Evolutionary conservation across 78 protist species (phyloP).

Genomic region (Acrasis kona): DNA sequence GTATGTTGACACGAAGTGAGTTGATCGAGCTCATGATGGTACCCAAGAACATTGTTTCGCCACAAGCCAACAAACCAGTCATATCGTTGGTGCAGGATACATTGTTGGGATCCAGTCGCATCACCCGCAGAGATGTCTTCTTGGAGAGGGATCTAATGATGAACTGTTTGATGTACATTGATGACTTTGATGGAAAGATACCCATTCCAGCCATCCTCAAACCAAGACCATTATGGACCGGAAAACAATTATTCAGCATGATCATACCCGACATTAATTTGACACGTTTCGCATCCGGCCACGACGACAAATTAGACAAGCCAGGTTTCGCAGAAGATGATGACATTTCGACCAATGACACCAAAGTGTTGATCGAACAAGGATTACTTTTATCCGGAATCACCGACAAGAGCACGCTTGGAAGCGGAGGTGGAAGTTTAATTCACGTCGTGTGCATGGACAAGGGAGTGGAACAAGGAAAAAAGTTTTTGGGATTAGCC

Average conservation of each 20-base stretch:
- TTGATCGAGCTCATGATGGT: constrained; percentile 88
- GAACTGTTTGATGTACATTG: constrained; percentile 88
- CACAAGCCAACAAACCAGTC: constrained; percentile 93
- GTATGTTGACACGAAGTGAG: constrained; percentile 80
- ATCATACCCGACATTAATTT: constrained; percentile 73
- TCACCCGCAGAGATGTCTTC: constrained; percentile 88
- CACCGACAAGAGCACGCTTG: constrained; percentile 68
- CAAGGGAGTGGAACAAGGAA: constrained; percentile 74
- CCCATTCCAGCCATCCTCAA: constrained; percentile 98
- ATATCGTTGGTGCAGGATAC: constrained; percentile 99
- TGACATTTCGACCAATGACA: constrained; percentile 52
- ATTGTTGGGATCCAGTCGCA: constrained; percentile 66
- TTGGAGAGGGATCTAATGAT: constrained; percentile 72
- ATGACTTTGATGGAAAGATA: constrained; percentile 77
- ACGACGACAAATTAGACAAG: constrained; percentile 19
- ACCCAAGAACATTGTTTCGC: constrained; percentile 95
- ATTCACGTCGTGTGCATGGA: constrained; percentile 87
- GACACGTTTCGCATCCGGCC: constrained; percentile 9
- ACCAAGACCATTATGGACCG: constrained; percentile 96
- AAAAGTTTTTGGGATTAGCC: constrained; percentile 57
- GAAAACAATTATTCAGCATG: constrained; percentile 93
- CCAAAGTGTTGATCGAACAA: constrained; percentile 68
- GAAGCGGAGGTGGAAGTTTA: constrained; percentile 47
- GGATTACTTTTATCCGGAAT: constrained; percentile 86
- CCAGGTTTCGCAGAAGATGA: constrained; percentile 18